A percentile compares a stretch with the other conserved stretches of the same genome.
phyloP scores from a whole-genome alignment of 1,284 basidiomycete species.

The Trichosporon sp. region DNA sequence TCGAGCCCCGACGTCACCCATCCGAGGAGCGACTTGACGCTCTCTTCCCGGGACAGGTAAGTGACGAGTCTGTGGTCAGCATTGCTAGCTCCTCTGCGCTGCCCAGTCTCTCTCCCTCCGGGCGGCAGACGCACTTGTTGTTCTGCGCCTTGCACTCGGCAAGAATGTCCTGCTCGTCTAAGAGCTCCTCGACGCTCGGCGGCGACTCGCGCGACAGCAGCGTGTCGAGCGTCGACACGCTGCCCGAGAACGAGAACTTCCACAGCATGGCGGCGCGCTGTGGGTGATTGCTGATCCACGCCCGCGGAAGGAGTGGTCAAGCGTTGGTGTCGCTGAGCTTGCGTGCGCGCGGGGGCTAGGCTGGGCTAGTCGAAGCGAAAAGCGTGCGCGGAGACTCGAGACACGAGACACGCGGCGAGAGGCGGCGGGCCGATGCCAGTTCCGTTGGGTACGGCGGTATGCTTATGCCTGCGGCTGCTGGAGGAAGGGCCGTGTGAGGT shows the following conservation, averaged over 20 bases:
- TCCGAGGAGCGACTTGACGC: conserved; percentile 41
- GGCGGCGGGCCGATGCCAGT: no score
- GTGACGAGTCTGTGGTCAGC: conserved; percentile 36
- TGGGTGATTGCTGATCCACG: neutral
- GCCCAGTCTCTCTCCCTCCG: no score
- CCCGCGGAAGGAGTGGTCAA: no score
- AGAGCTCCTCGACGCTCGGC: conserved; percentile 71
- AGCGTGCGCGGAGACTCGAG: no score
- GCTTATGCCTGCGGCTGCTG: no score
- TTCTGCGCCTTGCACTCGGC: conserved; percentile 96
- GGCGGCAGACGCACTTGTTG: conserved; percentile 51
- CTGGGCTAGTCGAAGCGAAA: no score
- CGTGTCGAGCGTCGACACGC: conserved; percentile 45
- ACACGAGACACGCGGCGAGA: no score
- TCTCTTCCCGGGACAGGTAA: conserved; percentile 42
- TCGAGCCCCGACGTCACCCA: conserved; percentile 48
- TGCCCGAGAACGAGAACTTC: conserved; percentile 45
- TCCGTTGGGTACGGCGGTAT: no score
- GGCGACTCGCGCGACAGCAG: conserved; percentile 44
- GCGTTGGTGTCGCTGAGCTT: no score
- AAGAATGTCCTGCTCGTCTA: conserved; percentile 90
- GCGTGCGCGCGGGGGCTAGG: no score
- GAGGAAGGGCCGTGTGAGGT: no score
- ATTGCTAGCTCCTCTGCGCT: no score
- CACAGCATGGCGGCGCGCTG: conserved; percentile 40